A percentile compares a stretch with the other conserved stretches of the same genome.
phyloP scores from a whole-genome alignment of 192 early-diverging fungal species.

The Coemansia aciculifera region DNA sequence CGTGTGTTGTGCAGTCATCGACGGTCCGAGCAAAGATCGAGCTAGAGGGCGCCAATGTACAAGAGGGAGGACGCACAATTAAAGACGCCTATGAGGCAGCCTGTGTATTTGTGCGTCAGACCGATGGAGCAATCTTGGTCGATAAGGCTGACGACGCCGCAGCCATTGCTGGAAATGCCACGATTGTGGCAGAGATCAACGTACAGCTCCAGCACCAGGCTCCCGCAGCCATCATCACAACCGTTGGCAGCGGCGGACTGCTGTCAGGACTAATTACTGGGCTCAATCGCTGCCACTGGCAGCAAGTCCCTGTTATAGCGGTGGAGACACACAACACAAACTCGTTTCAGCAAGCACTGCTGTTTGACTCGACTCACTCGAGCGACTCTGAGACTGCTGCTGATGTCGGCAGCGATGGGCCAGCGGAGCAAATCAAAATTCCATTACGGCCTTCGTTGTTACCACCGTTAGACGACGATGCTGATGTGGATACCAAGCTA shows the following conservation, averaged over 20 bases:
- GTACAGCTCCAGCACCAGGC: slow-evolving; percentile 58
- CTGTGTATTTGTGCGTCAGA: slow-evolving; percentile 28
- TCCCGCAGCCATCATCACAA: slow-evolving; percentile 64
- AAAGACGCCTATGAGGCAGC: slow-evolving; percentile 38
- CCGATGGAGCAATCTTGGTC: slow-evolving; percentile 42
- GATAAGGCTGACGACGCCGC: slow-evolving; percentile 56
- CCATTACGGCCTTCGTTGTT: slow-evolving; percentile 51
- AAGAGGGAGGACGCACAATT: slow-evolving; percentile 36
- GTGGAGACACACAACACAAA: slow-evolving; percentile 75
- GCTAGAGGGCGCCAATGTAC: slow-evolving; percentile 59
- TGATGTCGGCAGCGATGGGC: slow-evolving; percentile 5
- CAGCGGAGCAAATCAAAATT: slow-evolving; percentile 22
- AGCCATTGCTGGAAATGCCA: slow-evolving; percentile 63
- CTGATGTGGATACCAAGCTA: slow-evolving; percentile 39
- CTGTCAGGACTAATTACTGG: slow-evolving; percentile 69
- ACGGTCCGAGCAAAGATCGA: slow-evolving; percentile 60
- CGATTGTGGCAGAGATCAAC: slow-evolving; percentile 65
- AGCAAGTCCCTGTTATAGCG: slow-evolving; percentile 69
- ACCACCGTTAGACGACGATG: slow-evolving; percentile 61
- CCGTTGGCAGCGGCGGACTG: slow-evolving; percentile 72
- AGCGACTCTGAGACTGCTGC: slow-evolving; percentile 3
- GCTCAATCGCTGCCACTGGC: slow-evolving; percentile 61
- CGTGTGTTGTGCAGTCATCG: slow-evolving; percentile 47
- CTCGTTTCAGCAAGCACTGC: slow-evolving; percentile 65
- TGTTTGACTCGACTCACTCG: slow-evolving; percentile 48